These are phyloP conservation scores for Cruciata laevipes DNA, from an alignment of 257 asterid species.

Conservation along the genomic window DNA sequence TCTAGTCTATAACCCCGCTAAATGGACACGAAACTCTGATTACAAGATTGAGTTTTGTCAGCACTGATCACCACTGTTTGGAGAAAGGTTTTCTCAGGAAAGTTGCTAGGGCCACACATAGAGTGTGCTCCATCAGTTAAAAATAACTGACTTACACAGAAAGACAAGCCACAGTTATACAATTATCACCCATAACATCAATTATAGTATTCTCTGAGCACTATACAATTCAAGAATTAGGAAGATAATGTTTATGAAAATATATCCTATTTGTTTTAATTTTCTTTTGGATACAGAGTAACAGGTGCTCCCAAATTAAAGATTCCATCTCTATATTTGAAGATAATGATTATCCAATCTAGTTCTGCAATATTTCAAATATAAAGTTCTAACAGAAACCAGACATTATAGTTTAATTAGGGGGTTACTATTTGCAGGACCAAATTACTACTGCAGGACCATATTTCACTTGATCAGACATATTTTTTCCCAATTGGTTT, in stretches of 20 bases:
- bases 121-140: constrained; percentile 24
- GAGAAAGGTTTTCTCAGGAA: constrained; percentile 23
- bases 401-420: no score
- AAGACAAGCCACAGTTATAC: background rate
- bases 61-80: constrained; percentile 23
- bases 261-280: no score
- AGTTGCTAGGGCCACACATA: constrained; percentile 20
- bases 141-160: constrained; percentile 35
- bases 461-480: no score
- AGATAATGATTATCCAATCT: no score
- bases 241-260: background rate
- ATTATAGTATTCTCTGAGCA: background rate
- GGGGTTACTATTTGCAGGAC: no score
- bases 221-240: background rate
- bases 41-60: constrained; percentile 25
- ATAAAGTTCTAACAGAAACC: background rate
- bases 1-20: constrained; percentile 8
- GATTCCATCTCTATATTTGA: background rate
- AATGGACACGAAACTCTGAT: constrained; percentile 23
- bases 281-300: background rate
- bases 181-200: background rate
- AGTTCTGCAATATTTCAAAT: no score
- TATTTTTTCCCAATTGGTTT: no score
- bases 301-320: background rate
- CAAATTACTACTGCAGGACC: no score